Evolutionary conservation across 352 stramenopile species (phyloP).

Genomic region (Phytophthora boehmeriae): DNA sequence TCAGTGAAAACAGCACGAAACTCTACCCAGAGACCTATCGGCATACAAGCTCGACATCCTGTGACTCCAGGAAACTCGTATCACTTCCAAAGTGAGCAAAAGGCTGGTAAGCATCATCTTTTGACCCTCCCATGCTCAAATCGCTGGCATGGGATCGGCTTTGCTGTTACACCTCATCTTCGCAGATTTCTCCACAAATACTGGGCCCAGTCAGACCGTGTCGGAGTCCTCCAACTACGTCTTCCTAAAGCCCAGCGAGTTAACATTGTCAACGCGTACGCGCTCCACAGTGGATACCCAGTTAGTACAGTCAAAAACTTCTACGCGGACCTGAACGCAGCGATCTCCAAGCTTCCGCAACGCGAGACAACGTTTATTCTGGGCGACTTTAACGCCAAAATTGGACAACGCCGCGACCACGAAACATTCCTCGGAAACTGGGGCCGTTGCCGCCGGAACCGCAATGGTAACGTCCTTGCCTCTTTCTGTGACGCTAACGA

Average conservation of each 20-base stretch:
- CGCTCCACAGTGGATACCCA: slow-evolving; percentile 4
- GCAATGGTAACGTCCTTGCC: slow-evolving; percentile 1
- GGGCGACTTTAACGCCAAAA: slow-evolving; percentile 16
- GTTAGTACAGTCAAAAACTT: background rate
- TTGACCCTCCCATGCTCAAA: slow-evolving; percentile 2
- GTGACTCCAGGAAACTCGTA: slow-evolving; percentile 7
- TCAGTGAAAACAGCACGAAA: slow-evolving; percentile 11
- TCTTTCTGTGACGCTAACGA: slow-evolving; percentile 17
- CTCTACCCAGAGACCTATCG: slow-evolving; percentile 1
- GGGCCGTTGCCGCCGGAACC: background rate
- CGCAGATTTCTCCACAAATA: slow-evolving; percentile 7
- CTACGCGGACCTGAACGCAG: slow-evolving; percentile 5
- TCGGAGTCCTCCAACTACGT: slow-evolving; percentile 8
- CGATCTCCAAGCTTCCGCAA: background rate
- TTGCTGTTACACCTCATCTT: slow-evolving; percentile 8
- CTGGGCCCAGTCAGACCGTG: slow-evolving; percentile 8
- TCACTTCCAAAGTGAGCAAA: too few species aligned
- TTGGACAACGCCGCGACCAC: slow-evolving; percentile 4
- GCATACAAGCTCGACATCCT: slow-evolving; percentile 14
- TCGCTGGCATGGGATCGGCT: slow-evolving; percentile 18
- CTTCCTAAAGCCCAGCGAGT: slow-evolving; percentile 4
- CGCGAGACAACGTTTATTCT: slow-evolving; percentile 8
- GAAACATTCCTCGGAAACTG: slow-evolving; percentile 6
- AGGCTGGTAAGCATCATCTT: too few species aligned
- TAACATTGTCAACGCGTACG: slow-evolving; percentile 14